phyloP scores from a whole-genome alignment of 169 alveolate genomes.

The Cystoisospora suis region DNA sequence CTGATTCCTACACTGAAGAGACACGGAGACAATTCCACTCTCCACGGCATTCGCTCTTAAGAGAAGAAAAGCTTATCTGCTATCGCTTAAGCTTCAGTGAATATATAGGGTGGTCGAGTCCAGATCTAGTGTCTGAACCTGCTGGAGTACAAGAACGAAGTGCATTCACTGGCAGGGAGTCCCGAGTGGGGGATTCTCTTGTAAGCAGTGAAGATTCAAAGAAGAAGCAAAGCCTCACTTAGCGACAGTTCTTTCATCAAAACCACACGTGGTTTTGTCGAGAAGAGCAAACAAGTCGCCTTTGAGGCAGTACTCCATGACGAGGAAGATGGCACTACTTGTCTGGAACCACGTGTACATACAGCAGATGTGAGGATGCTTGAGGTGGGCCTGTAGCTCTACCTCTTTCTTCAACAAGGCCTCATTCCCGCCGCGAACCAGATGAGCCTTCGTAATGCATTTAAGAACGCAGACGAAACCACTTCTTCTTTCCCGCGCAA shows the following conservation, averaged over 20 bases:
- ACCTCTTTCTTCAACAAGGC: constrained; percentile 85
- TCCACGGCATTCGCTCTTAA: no score
- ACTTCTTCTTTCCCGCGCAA: constrained; percentile 86
- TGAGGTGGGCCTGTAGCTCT: constrained; percentile 87
- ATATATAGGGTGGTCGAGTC: no score
- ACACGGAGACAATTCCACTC: no score
- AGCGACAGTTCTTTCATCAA: constrained; percentile 77
- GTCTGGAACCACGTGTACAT: constrained; percentile 85
- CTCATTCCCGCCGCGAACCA: constrained; percentile 67
- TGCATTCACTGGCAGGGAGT: no score
- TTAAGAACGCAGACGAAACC: constrained; percentile 88
- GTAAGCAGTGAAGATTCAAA: no score
- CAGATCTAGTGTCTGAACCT: no score
- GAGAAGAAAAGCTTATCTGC: no score
- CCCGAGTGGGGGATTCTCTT: no score
- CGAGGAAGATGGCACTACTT: constrained; percentile 79
- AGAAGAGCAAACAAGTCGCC: constrained; percentile 80
- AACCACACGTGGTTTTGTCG: constrained; percentile 66
- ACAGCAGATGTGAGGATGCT: constrained; percentile 85
- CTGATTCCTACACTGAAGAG: no score
- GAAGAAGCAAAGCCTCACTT: constrained; percentile 30
- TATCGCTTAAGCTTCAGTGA: no score
- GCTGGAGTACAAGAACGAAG: no score
- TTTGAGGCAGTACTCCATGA: constrained; percentile 83
- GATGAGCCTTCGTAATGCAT: constrained; percentile 71